Percentiles rank a stretch among this genome's conserved stretches.
phyloP scores from a whole-genome alignment of 768 basidiomycete species.

The Mycena epipterygia region DNA sequence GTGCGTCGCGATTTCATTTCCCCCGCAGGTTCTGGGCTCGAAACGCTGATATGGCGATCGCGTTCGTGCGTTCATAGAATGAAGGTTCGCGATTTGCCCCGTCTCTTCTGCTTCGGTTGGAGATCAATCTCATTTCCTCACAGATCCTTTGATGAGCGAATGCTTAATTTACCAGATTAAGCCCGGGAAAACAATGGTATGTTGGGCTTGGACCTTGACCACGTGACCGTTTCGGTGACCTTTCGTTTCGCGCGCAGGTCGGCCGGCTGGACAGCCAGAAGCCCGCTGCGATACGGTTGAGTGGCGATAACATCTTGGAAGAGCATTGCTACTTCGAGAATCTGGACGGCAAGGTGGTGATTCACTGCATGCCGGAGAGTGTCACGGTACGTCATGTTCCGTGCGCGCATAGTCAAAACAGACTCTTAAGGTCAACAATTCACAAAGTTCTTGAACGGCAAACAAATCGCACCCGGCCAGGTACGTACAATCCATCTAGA shows the following conservation, averaged over 20 bases:
- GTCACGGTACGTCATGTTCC: constrained; percentile 73
- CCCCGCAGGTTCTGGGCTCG: constrained; percentile 5
- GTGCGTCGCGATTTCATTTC: constrained; percentile 61
- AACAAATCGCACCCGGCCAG: constrained; percentile 82
- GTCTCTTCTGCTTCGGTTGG: constrained; percentile 28
- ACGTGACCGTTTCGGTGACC: constrained; percentile 23
- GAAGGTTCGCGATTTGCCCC: constrained; percentile 65
- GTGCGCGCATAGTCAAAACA: constrained; percentile 24
- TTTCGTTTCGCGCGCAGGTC: constrained; percentile 63
- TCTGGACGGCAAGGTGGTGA: constrained; percentile 83
- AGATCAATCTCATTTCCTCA: constrained; percentile 28
- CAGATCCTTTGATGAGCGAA: constrained; percentile 97
- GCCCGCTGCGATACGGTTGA: constrained; percentile 90
- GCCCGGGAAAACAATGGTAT: constrained; percentile 81
- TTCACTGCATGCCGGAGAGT: constrained; percentile 84
- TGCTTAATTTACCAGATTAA: constrained; percentile 95
- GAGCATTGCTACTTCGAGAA: constrained; percentile 96
- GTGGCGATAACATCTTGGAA: constrained; percentile 91
- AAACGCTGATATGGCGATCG: constrained; percentile 34
- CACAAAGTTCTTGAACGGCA: constrained; percentile 91
- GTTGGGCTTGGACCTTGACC: constrained; percentile 39
- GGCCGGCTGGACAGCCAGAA: constrained; percentile 90
- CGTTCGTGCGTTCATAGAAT: constrained; percentile 60
- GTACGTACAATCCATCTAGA: constrained; percentile 56
- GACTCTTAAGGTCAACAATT: constrained; percentile 25